Evolutionary conservation across 108 stramenopile species (phyloP).

Genomic region (Nitzschia sp.): DNA sequence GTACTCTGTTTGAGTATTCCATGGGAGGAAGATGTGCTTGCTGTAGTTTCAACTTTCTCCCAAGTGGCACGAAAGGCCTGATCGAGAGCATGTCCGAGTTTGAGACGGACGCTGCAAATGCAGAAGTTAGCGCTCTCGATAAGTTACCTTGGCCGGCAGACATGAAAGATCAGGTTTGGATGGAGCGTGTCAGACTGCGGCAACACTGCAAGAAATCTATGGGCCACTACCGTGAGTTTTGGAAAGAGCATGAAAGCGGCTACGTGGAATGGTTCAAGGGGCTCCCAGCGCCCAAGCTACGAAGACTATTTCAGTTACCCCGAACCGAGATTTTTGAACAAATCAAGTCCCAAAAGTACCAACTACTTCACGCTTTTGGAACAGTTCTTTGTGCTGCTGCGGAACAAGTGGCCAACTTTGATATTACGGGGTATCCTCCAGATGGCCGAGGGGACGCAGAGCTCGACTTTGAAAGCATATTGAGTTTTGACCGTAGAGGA

Average conservation of each 20-base stretch:
- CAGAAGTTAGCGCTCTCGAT: slow-evolving; percentile 62
- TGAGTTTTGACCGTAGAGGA: slow-evolving; percentile 62
- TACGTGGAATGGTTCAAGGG: slow-evolving; percentile 45
- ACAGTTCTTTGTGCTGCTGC: slow-evolving; percentile 70
- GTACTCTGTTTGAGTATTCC: slow-evolving; percentile 78
- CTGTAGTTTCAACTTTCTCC: slow-evolving; percentile 68
- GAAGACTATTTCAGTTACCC: slow-evolving; percentile 63
- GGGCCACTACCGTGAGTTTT: slow-evolving; percentile 55
- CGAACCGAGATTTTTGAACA: slow-evolving; percentile 62
- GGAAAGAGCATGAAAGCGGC: slow-evolving; percentile 43
- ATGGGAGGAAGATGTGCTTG: slow-evolving; percentile 76
- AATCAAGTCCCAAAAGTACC: slow-evolving; percentile 55
- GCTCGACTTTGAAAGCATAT: slow-evolving; percentile 53
- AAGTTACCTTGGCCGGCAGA: slow-evolving; percentile 72
- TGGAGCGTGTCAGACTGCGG: slow-evolving; percentile 72
- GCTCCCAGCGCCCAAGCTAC: slow-evolving; percentile 21
- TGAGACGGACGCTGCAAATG: slow-evolving; percentile 73
- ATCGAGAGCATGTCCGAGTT: slow-evolving; percentile 78
- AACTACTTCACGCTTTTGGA: slow-evolving; percentile 68
- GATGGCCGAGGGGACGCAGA: slow-evolving; percentile 72
- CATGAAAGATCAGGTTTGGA: slow-evolving; percentile 84
- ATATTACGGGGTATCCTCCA: slow-evolving; percentile 57
- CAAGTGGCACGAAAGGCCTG: slow-evolving; percentile 65
- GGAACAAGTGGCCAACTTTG: slow-evolving; percentile 65
- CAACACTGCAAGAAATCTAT: slow-evolving; percentile 80